Base-by-base conservation (phyloP, 768 basidiomycete species). In the Boletus rubescentipes region DNA sequence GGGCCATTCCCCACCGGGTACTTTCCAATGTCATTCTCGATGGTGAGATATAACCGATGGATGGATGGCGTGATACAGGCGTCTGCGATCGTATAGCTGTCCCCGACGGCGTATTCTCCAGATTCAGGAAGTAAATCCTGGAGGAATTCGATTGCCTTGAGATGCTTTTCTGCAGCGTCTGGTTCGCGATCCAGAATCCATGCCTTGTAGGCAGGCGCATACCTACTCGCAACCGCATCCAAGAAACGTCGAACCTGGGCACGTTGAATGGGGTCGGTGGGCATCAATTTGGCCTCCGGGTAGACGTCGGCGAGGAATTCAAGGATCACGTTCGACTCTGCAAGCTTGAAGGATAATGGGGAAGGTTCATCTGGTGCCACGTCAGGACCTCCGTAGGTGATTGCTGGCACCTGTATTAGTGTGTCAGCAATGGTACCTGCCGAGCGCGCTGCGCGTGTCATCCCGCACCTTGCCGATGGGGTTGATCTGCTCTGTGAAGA, bases 271-370 rank as follows among this genome's bases (percentile, higher is more conserved):
- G 83, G 80, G 62, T 83, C 78, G 8, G 68, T 63, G 2, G 85
- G 84, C 12, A 82, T 74, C 41, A 84, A 69, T 31, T 59, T 43
- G 16, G 76, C 72, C 35, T 73, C 63, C 4, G 78, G 77, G 61
- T 72, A 78, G 41, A 82, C 63, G 60, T 86, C 85, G 11, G 81
- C 83, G 57, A 86, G 60, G 68, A 87, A 82, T 62, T 87, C 84
- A 46, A 86, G 72, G 55, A 86, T 79, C 23, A 85, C 74, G 39
- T 79, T 77, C 2, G 84, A 85, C 61, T 87, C 86, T n/a, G 82
- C 76, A 57, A 87, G 60, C 63, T 85, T 86, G 42, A 68, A 51
- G 4, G 83, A 82, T 29, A 80, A 78, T 0, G 79, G 76, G 4
- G 84, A 83, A 0, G 86, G 85, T 12, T 74, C 62, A 48, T 80